Evolutionary conservation across 1,284 basidiomycete genomes (phyloP).

Genomic region (Takashimella koratensis): DNA sequence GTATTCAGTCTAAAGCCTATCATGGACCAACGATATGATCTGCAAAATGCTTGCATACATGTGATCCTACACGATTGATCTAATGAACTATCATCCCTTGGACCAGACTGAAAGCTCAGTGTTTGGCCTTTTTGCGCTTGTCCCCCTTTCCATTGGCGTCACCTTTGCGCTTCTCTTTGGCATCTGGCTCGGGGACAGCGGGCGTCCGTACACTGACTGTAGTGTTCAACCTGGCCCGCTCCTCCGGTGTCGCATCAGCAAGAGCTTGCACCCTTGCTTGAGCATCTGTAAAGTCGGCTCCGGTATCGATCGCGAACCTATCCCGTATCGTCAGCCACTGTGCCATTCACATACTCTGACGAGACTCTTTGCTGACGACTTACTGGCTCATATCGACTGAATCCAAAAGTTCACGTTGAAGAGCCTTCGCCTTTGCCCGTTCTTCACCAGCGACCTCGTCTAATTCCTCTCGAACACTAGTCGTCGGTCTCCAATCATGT

Average conservation of each 20-base stretch:
- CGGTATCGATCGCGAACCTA: conserved; percentile 70
- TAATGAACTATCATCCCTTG: no score
- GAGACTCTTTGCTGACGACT: conserved; percentile 52
- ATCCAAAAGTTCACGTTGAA: conserved; percentile 77
- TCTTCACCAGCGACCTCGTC: conserved; percentile 53
- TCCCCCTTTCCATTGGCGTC: conserved; percentile 9
- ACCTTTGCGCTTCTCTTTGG: conserved; percentile 52
- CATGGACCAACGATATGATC: no score
- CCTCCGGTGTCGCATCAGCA: conserved; percentile 44
- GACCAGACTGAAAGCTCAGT: no score
- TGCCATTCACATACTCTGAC: no score
- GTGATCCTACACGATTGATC: no score
- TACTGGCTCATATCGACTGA: conserved; percentile 79
- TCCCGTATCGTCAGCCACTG: no score
- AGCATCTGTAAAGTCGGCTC: conserved; percentile 68
- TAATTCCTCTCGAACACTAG: conserved; percentile 56
- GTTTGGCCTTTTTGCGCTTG: conserved; percentile 33
- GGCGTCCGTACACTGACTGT: conserved; percentile 72
- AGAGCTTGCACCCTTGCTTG: conserved; percentile 64
- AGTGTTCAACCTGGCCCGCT: conserved; percentile 56
- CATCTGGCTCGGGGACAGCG: not conserved
- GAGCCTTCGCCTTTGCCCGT: conserved; percentile 39
- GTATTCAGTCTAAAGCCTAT: no score
- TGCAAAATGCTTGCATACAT: no score
- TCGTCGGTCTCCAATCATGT: conserved; percentile 55